Percentiles rank a stretch among this genome's conserved stretches.
phyloP scores from a whole-genome alignment of 2,329 filamentous ascomycete genomes.

The Ceratocystis smalleyi region DNA sequence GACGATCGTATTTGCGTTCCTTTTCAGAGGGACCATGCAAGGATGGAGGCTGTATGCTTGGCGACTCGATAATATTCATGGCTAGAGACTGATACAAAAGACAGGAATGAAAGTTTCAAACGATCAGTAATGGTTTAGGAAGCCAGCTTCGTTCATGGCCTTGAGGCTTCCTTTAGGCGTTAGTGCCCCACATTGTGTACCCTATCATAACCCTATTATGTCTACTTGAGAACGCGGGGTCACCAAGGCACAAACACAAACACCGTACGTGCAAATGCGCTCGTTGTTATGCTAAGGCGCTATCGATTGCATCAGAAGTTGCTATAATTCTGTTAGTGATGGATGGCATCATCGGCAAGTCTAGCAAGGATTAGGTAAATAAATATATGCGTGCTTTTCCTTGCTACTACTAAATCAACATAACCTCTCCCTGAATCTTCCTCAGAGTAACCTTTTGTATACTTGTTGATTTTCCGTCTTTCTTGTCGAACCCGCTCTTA shows the following conservation, averaged over 20 bases:
- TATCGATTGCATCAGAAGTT: not conserved
- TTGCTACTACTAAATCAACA: not conserved
- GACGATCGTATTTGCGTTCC: conserved; percentile 77
- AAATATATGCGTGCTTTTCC: not conserved
- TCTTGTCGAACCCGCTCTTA: not conserved
- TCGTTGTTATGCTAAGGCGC: not conserved
- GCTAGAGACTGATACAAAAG: not conserved
- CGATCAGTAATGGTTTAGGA: not conserved
- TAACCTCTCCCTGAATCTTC: not conserved
- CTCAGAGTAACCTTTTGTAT: not conserved
- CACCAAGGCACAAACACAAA: too few relatives aligned
- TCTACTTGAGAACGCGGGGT: too few relatives aligned
- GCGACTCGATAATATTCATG: not conserved
- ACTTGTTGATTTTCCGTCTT: not conserved
- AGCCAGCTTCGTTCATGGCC: not conserved
- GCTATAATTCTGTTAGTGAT: not conserved
- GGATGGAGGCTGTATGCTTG: conserved; percentile 23
- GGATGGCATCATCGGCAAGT: not conserved
- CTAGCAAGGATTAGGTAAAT: not conserved
- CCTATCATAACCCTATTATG: not conserved
- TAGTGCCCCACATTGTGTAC: not conserved
- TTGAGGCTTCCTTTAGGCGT: not conserved
- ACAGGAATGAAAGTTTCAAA: not conserved
- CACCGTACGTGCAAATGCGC: too few relatives aligned
- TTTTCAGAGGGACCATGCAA: conserved; percentile 38